phyloP scores from a whole-genome alignment of 371 early-diverging fungal genomes.

The Lichtheimia ramosa region DNA sequence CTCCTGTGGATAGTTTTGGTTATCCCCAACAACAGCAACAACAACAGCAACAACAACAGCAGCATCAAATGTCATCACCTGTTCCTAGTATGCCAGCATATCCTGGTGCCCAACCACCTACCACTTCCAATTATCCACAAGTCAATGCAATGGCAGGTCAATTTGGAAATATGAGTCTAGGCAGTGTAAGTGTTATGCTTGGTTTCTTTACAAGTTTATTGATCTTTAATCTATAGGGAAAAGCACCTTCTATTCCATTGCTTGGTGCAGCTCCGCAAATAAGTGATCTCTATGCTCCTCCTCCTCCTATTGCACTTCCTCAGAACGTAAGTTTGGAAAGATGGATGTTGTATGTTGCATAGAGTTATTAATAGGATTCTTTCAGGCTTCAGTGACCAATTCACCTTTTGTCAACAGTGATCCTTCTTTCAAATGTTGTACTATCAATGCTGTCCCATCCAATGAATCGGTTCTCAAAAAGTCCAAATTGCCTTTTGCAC shows the following conservation, averaged over 20 bases:
- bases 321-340: conserved; percentile 42
- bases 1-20: background rate
- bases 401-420: conserved; percentile 67
- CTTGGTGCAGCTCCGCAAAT: conserved; percentile 61
- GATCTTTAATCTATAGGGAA: background rate
- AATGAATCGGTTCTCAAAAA: conserved; percentile 77
- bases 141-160: conserved; percentile 41
- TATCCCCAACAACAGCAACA: conserved; percentile 14
- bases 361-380: background rate
- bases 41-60: conserved; percentile 6
- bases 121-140: conserved; percentile 19
- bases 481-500: conserved; percentile 83
- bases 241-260: conserved; percentile 34
- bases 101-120: conserved; percentile 18
- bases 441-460: conserved; percentile 86
- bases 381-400: conserved; percentile 64
- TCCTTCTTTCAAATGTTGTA: conserved; percentile 80
- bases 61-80: conserved; percentile 16
- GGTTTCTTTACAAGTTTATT: background rate
- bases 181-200: conserved; percentile 4
- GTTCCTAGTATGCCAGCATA: conserved; percentile 12
- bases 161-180: conserved; percentile 44
- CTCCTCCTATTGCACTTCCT: conserved; percentile 61
- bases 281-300: conserved; percentile 47
- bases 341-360: background rate